These are phyloP conservation scores for Mallotus repandus DNA, from an alignment of 441 rosid genomes.

Conservation along the genomic window DNA sequence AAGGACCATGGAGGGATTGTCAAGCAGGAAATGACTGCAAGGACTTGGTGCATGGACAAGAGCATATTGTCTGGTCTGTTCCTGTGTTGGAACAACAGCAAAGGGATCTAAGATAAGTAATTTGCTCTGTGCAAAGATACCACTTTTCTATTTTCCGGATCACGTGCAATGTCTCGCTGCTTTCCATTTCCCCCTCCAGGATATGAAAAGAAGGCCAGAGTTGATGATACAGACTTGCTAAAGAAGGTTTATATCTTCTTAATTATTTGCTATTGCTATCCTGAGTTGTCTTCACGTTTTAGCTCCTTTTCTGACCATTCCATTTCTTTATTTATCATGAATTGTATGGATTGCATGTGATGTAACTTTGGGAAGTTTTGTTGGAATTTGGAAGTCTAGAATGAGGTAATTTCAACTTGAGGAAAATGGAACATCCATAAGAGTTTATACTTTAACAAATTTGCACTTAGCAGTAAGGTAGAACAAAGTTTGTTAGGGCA, in stretches of 20 bases:
- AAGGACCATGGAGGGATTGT: slow-evolving; percentile 35
- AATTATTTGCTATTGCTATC: slow-evolving; percentile 17
- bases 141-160: slow-evolving; percentile 29
- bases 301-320: slow-evolving; percentile 5
- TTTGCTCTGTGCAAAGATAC: slow-evolving; percentile 29
- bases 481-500: slow-evolving; percentile 9
- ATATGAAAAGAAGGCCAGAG: slow-evolving; percentile 66
- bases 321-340: neutral
- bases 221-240: slow-evolving; percentile 47
- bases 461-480: neutral
- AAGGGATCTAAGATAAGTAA: slow-evolving; percentile 33
- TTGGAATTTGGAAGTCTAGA: neutral
- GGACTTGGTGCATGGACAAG: slow-evolving; percentile 70
- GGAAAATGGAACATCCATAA: neutral
- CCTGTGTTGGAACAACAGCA: slow-evolving; percentile 55
- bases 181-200: slow-evolving; percentile 88
- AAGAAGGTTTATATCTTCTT: slow-evolving; percentile 49
- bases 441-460: neutral
- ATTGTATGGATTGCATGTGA: neutral
- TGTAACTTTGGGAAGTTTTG: slow-evolving; percentile 1
- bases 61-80: slow-evolving; percentile 57
- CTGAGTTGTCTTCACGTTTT: slow-evolving; percentile 7
- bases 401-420: neutral
- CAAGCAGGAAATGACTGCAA: slow-evolving; percentile 49
- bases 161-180: slow-evolving; percentile 81